Base-by-base conservation (phyloP, 2,329 filamentous ascomycete species). In the Periconia macrospinosa region DNA sequence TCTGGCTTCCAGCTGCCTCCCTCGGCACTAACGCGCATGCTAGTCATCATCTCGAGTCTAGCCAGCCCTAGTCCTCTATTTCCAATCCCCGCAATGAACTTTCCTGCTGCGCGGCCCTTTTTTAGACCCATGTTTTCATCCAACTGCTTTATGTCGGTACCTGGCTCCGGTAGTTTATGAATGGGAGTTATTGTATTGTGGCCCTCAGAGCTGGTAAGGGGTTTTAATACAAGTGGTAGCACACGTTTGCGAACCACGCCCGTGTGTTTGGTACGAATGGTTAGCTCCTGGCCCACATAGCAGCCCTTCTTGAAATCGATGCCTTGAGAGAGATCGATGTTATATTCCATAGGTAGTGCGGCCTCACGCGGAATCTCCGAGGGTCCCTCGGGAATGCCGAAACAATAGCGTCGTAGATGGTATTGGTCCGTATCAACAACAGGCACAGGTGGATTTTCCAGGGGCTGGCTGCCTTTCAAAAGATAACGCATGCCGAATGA, bases 301-400 rank as follows among this genome's bases (percentile, higher is more conserved):
- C 94, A 99, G 8, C 94, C 94, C 78, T 99, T 99, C 69, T 86
- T 86, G 78, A 94, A 99, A 75, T 97, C 91, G 61, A 99, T 88
- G 23, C 86, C 94, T 45, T 84, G 83, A 82, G 90, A 90, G 55
- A 90, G 77, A 74, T 99, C 94, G 71, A 97, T 83, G 72, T 97
- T 97, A 69, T 83, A 88, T 75, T 97, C 93, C 73, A 92, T 87
- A 1, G 94, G 93, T 50, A 99, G 79, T 0, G 91, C 86, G 17
- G 82, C 78, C 59, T 89, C 89, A 54, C 81, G 77, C 7, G 84
- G 72, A 18, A 99, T 86, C 78, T 99, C 94, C 15, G 77, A 71
- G 69, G 90, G 90, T 1, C 94, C 93, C 76, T 99, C 94, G 1
- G 93, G 80, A 1, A 99, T 84, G 47, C 94, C 94, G 51, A 84